Percentiles rank a stretch among this genome's conserved stretches.
Conservation (phyloP, 306 rosid genomes). For the Ormosia emarginata region DNA sequence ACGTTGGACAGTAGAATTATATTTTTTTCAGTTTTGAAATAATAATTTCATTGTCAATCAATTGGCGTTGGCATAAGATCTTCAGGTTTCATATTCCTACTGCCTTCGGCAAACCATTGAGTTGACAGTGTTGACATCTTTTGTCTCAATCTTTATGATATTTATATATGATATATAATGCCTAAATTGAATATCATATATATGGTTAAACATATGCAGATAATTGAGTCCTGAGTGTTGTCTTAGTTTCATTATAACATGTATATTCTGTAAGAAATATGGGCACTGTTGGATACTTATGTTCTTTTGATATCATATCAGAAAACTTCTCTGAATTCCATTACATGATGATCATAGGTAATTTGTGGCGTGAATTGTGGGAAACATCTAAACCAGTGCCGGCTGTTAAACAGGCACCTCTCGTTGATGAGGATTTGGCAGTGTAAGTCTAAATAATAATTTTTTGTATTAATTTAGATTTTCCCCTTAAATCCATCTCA, state of each 20-base stretch:
- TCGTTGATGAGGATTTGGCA: constrained; percentile 95
- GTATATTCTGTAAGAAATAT: background rate
- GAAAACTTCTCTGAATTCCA: constrained; percentile 16
- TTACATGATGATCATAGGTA: constrained; percentile 51
- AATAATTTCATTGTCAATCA: background rate
- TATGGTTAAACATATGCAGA: constrained; percentile 6
- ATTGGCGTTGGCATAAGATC: background rate
- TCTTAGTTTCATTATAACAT: background rate
- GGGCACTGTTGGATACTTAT: background rate
- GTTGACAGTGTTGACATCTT: constrained; percentile 6
- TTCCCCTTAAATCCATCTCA: constrained; percentile 20
- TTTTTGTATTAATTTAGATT: constrained; percentile 9
- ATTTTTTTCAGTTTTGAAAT: background rate
- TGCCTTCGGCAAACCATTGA: background rate
- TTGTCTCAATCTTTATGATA: background rate
- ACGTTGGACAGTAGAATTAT: background rate
- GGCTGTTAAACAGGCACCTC: constrained; percentile 93
- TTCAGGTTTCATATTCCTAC: constrained; percentile 14
- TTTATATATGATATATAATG: background rate
- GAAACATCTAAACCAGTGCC: constrained; percentile 91
- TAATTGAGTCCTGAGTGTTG: background rate
- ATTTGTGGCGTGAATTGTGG: constrained; percentile 97
- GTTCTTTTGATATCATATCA: constrained; percentile 8
- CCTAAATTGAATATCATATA: background rate
- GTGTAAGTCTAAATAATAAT: constrained; percentile 57